Evolutionary conservation across 805 yeast genomes (phyloP).

Genomic region (Schwanniomyces occidentalis): DNA sequence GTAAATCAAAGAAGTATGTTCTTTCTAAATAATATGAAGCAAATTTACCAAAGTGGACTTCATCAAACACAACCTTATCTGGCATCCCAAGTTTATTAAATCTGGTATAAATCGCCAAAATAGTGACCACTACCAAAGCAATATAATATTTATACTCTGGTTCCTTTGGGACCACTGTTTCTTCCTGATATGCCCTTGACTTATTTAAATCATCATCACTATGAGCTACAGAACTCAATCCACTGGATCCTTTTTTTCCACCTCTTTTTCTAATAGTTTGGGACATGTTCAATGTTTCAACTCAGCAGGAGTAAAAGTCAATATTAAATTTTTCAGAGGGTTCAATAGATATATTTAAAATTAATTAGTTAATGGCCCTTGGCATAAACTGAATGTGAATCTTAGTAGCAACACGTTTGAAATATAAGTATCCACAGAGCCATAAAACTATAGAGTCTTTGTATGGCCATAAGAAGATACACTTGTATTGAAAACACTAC

Average conservation of each 20-base stretch:
- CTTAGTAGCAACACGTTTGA: too few relatives aligned
- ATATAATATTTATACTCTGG: slow-evolving; percentile 31
- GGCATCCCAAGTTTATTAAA: slow-evolving; percentile 66
- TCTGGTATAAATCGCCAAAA: slow-evolving; percentile 51
- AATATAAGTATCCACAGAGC: too few relatives aligned
- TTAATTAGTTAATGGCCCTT: too few relatives aligned
- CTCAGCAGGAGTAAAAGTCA: too few relatives aligned
- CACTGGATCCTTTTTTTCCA: slow-evolving; percentile 19
- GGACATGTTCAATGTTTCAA: too few relatives aligned
- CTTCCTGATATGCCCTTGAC: slow-evolving; percentile 2
- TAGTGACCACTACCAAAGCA: slow-evolving; percentile 40
- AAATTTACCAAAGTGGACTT: slow-evolving; percentile 84
- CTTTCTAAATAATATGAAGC: slow-evolving; percentile 85
- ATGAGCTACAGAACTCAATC: slow-evolving; percentile 6
- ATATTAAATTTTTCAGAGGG: too few relatives aligned
- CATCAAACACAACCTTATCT: slow-evolving; percentile 79
- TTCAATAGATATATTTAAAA: too few relatives aligned
- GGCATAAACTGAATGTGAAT: too few relatives aligned
- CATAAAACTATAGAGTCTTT: too few relatives aligned
- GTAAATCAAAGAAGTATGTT: slow-evolving; percentile 92
- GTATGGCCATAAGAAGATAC: too few relatives aligned
- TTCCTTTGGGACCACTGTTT: slow-evolving; percentile 17
- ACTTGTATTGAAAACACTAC: too few relatives aligned
- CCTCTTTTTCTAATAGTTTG: slow-evolving; percentile 27
- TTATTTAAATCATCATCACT: slow-evolving; percentile 5